Evolutionary conservation across 345 rosid genomes (phyloP).

Genomic region (Rhodamnia argentea): DNA sequence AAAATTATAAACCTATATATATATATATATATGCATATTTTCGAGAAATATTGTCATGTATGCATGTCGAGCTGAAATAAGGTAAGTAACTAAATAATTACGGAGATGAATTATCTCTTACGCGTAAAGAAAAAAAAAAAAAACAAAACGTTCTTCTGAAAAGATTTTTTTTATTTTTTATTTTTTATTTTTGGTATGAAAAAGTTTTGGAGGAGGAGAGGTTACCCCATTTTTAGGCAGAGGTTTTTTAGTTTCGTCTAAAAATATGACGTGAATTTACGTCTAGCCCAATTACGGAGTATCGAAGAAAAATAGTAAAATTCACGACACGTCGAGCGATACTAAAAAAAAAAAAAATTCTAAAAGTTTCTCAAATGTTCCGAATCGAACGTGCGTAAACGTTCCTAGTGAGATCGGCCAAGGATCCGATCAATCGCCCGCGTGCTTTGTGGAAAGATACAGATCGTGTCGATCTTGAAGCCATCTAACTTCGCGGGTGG

Average conservation of each 20-base stretch:
- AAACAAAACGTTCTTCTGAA: background rate
- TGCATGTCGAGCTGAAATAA: background rate
- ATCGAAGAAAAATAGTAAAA: background rate
- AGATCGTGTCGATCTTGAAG: background rate
- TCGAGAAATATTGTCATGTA: too few species aligned
- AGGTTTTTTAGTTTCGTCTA: background rate
- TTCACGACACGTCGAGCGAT: rapidly evolving
- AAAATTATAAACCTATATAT: too few species aligned
- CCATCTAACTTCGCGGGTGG: background rate
- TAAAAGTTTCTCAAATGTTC: background rate
- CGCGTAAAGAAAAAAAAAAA: background rate
- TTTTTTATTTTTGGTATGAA: too few species aligned
- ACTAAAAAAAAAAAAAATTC: background rate
- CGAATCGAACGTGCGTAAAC: background rate
- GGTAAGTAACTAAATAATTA: background rate
- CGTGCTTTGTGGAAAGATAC: background rate
- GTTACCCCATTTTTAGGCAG: too few species aligned
- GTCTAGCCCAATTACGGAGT: rapidly evolving
- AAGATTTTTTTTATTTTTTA: background rate
- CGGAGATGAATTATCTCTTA: background rate
- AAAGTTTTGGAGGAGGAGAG: too few species aligned
- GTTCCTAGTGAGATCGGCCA: background rate
- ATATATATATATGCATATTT: too few species aligned
- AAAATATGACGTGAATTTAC: rapidly evolving
- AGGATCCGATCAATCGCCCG: background rate